These are phyloP conservation scores for Solanum lycopersicoides DNA, from an alignment of 257 asterid species.

Conservation along the genomic window DNA sequence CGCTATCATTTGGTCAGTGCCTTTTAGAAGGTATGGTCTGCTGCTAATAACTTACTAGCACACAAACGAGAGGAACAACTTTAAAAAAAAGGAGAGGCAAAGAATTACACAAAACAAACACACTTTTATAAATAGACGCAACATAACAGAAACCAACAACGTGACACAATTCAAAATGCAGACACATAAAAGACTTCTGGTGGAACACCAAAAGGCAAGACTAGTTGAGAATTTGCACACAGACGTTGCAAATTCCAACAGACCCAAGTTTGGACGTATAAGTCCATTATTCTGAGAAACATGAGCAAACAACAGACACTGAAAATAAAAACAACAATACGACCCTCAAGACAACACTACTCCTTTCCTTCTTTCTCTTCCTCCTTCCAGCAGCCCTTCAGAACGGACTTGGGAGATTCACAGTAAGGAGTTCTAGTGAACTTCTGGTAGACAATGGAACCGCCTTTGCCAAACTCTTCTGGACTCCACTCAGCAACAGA, in stretches of 20 bases:
- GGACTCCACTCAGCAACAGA: conserved; percentile 22
- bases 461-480: conserved; percentile 55
- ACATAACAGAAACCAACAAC: not conserved
- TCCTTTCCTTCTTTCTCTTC: conserved; percentile 60
- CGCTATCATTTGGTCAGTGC: not conserved
- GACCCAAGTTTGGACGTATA: not conserved
- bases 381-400: conserved; percentile 59
- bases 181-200: not conserved
- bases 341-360: conserved; percentile 25
- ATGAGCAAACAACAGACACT: not conserved
- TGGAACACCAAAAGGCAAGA: not conserved
- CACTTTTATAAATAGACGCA: not conserved
- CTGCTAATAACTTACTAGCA: too few species aligned
- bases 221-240: not conserved
- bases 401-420: conserved; percentile 68
- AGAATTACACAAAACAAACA: not conserved
- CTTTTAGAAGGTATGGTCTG: too few species aligned
- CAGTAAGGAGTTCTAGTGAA: conserved; percentile 30
- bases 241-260: not conserved
- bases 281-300: not conserved
- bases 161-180: not conserved
- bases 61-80: too few species aligned
- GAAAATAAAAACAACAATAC: not conserved
- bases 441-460: conserved; percentile 59
- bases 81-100: not conserved